Percentiles rank a stretch among this genome's conserved stretches.
phyloP scores from a whole-genome alignment of 768 basidiomycete species.

The Auricularia sp. region DNA sequence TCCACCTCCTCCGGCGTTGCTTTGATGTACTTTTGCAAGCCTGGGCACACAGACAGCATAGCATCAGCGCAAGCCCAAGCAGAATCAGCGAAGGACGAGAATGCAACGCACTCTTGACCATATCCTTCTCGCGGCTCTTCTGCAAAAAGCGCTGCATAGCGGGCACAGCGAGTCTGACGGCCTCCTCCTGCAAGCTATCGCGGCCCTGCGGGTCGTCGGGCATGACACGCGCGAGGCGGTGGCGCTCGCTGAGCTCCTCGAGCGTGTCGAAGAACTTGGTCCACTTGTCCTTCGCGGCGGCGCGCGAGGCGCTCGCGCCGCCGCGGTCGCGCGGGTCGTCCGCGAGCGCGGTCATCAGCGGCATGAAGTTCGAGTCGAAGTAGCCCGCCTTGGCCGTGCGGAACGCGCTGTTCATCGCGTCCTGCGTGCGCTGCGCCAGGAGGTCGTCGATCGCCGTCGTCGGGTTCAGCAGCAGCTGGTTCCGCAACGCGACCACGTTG shows the following conservation, averaged over 20 bases:
- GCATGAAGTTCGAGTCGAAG: constrained; percentile 74
- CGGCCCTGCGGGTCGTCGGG: constrained; percentile 59
- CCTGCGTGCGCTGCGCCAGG: constrained; percentile 52
- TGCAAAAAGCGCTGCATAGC: constrained; percentile 64
- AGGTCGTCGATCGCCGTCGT: constrained; percentile 37
- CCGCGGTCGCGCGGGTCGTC: constrained; percentile 36
- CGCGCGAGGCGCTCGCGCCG: constrained; percentile 40
- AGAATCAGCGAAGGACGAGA: constrained; percentile 1
- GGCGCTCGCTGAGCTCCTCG: constrained; percentile 71
- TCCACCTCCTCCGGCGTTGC: constrained; percentile 67
- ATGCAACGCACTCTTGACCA: constrained; percentile 61
- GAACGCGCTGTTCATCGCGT: constrained; percentile 57
- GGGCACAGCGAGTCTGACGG: constrained; percentile 67
- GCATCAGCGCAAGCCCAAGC: background rate
- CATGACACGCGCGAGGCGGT: constrained; percentile 56
- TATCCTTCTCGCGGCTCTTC: constrained; percentile 70
- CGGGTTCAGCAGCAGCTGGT: constrained; percentile 46
- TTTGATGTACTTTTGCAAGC: constrained; percentile 78
- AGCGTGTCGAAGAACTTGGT: constrained; percentile 72
- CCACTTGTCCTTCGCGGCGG: constrained; percentile 71
- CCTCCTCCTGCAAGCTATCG: constrained; percentile 57
- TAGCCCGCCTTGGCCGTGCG: constrained; percentile 77
- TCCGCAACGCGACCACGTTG: constrained; percentile 62
- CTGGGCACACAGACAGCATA: constrained; percentile 23
- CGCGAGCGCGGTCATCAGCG: constrained; percentile 55